These are phyloP conservation scores for Vitis labrusca DNA, from an alignment of 164 flowering plant genomes.

Conservation along the genomic window DNA sequence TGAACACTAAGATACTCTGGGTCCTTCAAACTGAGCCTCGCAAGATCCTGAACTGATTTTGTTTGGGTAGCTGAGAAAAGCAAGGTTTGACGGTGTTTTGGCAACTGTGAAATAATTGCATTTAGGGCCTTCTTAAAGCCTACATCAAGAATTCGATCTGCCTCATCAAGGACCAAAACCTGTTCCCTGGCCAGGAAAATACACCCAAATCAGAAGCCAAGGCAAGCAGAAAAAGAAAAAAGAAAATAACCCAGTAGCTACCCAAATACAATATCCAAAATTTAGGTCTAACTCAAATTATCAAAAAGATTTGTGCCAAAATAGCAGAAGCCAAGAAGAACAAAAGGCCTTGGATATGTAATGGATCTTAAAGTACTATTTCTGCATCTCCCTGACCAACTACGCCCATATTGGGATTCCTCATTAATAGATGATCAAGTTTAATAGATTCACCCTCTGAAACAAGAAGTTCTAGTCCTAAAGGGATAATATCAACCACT, in stretches of 20 bases:
- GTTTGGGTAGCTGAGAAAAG: slow-evolving; percentile 98
- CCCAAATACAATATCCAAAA: not conserved
- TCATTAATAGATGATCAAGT: too few relatives aligned
- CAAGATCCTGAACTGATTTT: slow-evolving; percentile 91
- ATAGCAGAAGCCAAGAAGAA: too few relatives aligned
- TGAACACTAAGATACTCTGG: slow-evolving; percentile 95
- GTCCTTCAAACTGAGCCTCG: slow-evolving; percentile 92
- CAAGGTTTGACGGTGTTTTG: slow-evolving; percentile 79
- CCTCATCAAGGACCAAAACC: slow-evolving; percentile 97
- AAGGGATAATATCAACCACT: too few relatives aligned
- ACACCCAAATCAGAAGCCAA: slow-evolving; percentile 31
- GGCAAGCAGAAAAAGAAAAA: not conserved
- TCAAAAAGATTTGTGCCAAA: too few relatives aligned
- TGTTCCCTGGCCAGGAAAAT: slow-evolving; percentile 53
- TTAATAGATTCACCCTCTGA: too few relatives aligned
- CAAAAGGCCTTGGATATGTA: too few relatives aligned
- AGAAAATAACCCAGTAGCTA: not conserved
- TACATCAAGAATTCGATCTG: slow-evolving; percentile 89
- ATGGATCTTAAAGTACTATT: too few relatives aligned
- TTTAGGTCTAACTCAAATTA: not conserved
- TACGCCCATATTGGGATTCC: too few relatives aligned
- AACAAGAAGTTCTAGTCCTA: too few relatives aligned
- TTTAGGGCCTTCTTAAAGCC: slow-evolving; percentile 69
- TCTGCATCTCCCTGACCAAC: too few relatives aligned
- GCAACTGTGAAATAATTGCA: slow-evolving; percentile 87